Conservation (phyloP, 257 asterid genomes). For the Hygrophila difformis region DNA sequence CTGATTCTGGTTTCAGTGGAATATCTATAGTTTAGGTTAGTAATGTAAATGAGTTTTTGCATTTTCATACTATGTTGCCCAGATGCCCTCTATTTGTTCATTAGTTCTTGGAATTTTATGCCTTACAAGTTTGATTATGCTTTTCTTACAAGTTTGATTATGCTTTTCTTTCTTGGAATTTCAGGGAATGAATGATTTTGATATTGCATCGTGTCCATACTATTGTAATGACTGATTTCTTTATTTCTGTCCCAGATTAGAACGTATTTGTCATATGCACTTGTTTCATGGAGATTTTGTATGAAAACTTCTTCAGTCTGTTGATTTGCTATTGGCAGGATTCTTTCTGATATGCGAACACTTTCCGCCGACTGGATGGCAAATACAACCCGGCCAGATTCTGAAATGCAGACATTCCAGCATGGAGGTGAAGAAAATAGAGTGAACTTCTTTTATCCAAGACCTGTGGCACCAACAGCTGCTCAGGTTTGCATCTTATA, state of each 20-base stretch:
- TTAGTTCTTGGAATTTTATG: too few relatives aligned
- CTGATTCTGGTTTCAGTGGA: too few relatives aligned
- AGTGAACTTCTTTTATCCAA: conserved; percentile 72
- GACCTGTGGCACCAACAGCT: conserved; percentile 96
- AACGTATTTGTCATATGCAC: too few relatives aligned
- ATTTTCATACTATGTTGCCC: too few relatives aligned
- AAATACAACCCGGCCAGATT: conserved; percentile 74
- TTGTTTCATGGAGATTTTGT: too few relatives aligned
- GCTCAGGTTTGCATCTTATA: conserved; percentile 66
- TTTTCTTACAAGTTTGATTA: neutral
- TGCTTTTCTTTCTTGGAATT: too few relatives aligned
- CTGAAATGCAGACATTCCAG: conserved; percentile 65
- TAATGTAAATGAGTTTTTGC: too few relatives aligned
- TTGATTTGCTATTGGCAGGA: conserved; percentile 48
- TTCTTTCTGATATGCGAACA: conserved; percentile 97
- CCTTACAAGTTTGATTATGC: neutral
- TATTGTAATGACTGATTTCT: neutral
- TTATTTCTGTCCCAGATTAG: too few relatives aligned
- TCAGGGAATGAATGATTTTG: neutral
- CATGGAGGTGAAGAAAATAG: conserved; percentile 89
- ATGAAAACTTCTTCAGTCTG: neutral
- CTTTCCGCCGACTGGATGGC: conserved; percentile 99
- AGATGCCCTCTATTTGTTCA: too few relatives aligned
- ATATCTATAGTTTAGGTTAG: too few relatives aligned
- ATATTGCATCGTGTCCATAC: conserved; percentile 1